phyloP scores from a whole-genome alignment of 2,329 filamentous ascomycete genomes.

The Alternaria brassicicola region DNA sequence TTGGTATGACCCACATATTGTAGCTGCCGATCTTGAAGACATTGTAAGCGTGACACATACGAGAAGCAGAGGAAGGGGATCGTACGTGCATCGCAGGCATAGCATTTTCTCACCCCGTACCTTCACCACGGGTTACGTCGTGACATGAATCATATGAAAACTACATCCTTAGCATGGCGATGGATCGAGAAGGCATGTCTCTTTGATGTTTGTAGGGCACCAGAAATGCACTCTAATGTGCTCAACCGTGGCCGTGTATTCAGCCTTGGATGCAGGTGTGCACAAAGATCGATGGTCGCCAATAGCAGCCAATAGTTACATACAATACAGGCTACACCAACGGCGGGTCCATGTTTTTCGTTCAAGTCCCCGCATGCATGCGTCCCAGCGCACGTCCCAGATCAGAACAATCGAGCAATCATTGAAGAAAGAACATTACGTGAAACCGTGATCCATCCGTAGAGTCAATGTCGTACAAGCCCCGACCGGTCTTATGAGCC shows the following conservation, averaged over 20 bases:
- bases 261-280: neutral
- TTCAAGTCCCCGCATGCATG: neutral
- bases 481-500: conserved; percentile 2
- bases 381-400: neutral
- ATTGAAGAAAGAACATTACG: neutral
- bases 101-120: neutral
- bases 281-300: neutral
- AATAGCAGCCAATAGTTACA: neutral
- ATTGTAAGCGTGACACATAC: no score
- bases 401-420: neutral
- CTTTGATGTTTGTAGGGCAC: neutral
- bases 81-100: neutral
- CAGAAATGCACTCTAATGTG: neutral
- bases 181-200: neutral
- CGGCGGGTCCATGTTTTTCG: neutral
- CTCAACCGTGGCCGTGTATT: neutral
- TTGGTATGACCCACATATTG: no score
- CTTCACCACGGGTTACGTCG: neutral
- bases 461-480: neutral
- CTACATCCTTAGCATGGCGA: neutral
- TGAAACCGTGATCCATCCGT: neutral
- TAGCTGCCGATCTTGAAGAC: no score
- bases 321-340: neutral
- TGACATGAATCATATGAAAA: neutral
- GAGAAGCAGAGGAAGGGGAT: no score